phyloP scores from a whole-genome alignment of 106 monocot species.

The Narthecium ossifragum region DNA sequence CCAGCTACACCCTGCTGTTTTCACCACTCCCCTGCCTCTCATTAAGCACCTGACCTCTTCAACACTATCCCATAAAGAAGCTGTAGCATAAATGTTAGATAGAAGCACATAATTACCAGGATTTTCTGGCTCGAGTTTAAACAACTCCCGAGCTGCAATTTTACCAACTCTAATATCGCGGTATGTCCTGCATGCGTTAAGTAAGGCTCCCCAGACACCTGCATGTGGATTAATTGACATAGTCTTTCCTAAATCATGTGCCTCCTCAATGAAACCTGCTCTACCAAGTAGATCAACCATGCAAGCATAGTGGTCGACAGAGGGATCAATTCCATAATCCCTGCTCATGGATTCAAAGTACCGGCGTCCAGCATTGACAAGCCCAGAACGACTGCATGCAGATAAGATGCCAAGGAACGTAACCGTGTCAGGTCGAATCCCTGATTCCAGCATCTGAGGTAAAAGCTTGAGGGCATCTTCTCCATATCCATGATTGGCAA shows the following conservation, averaged over 20 bases:
- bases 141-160: slow-evolving; percentile 31
- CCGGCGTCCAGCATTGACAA: slow-evolving; percentile 12
- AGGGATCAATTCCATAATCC: slow-evolving; percentile 27
- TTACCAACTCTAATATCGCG: slow-evolving; percentile 19
- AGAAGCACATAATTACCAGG: slow-evolving; percentile 46
- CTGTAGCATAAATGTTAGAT: slow-evolving; percentile 36
- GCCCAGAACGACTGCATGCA: slow-evolving; percentile 33
- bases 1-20: slow-evolving; percentile 46
- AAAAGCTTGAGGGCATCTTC: slow-evolving; percentile 31
- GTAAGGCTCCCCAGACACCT: slow-evolving; percentile 51
- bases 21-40: slow-evolving; percentile 27
- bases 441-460: slow-evolving; percentile 13
- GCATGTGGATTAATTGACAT: slow-evolving; percentile 34
- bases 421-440: slow-evolving; percentile 29
- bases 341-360: slow-evolving; percentile 34
- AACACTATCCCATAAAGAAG: slow-evolving; percentile 32
- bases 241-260: slow-evolving; percentile 24
- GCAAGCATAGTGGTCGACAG: slow-evolving; percentile 43
- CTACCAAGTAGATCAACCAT: slow-evolving; percentile 46
- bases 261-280: slow-evolving; percentile 29
- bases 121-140: slow-evolving; percentile 31
- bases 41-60: slow-evolving; percentile 23
- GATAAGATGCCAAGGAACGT: slow-evolving; percentile 44
- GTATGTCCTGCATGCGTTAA: slow-evolving; percentile 31
- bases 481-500: slow-evolving; percentile 36